Evolutionary conservation across 495 filamentous ascomycete species (phyloP), one percentile per base, ranked within the genome.

Genomic region (Aspergillus hancockii): DNA sequence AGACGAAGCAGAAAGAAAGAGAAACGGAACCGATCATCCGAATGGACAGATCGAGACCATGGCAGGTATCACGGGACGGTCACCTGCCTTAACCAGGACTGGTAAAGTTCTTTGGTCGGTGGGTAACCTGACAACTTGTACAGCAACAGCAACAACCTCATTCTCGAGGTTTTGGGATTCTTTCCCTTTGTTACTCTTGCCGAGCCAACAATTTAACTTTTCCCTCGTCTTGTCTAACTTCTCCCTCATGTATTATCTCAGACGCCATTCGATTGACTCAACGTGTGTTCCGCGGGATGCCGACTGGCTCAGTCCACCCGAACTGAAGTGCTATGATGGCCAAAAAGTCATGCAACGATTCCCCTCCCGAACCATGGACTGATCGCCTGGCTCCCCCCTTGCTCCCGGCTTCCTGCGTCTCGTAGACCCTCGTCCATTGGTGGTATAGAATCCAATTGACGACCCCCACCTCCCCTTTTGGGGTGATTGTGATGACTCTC

Each of bases 241-340:
- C n/a, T 41, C n/a, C 9, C 16, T 41, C 38, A 18, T 41, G 38
- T 41, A 41, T 41, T 41, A 41, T 41, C 38, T 36, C 4, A 41
- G 38, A 2, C n/a, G 38, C 19, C 38, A 23, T 8, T 6, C 12
- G 13, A 22, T 6, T 47, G 34, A 36, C 43, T 14, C 43, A 41
- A 53, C 32, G 32, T 40, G 53, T 19, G 31, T 51, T 57, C 58
- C 50, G 62, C 49, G 23, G 22, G 25, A 49, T 60, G 57, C 62
- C 54, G 54, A 53, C 40, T 60, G 58, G 49, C 25, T 43, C 16
- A 30, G n/a, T 53, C 51, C 51, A 53, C 18, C 32, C 19, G 18
- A 8, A 32, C 38, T 38, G 50, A 28, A 30, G 31, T 25, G 38
- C 31, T 25, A 10, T 10, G 3, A 38, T 53, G 32, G 22, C 14